Conservation (phyloP, 305 asterid genomes). For the Fraxinus platypoda region DNA sequence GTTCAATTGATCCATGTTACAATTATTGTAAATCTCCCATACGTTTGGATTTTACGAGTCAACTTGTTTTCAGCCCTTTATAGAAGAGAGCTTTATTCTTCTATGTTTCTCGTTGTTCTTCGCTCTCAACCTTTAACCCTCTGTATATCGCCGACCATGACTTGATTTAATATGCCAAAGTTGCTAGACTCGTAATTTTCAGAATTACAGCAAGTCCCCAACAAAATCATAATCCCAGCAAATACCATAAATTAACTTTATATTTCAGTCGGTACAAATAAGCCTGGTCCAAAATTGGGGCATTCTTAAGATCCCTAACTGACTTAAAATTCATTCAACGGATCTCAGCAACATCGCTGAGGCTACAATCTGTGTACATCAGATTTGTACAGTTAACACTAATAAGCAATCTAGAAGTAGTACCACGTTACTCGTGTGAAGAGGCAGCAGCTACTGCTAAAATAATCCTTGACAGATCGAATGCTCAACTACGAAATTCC, state of each 20-base stretch:
- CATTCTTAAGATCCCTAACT: background rate
- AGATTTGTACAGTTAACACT: background rate
- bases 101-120: background rate
- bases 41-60: slow-evolving; percentile 20
- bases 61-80: slow-evolving; percentile 19
- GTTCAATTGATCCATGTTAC: background rate
- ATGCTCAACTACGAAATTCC: background rate
- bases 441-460: background rate
- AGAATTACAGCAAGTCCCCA: background rate
- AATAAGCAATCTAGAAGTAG: background rate
- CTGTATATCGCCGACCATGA: background rate
- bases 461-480: background rate
- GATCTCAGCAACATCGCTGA: background rate
- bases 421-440: background rate
- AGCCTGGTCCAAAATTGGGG: background rate
- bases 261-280: background rate
- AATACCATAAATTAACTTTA: background rate
- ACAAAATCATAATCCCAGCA: background rate
- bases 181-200: background rate
- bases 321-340: background rate
- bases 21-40: slow-evolving; percentile 18
- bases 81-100: background rate
- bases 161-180: background rate
- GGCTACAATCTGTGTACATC: background rate
- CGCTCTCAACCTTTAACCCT: background rate